Percentiles rank a stretch among this genome's conserved stretches.
Conservation (phyloP, 768 basidiomycete species). For the Leucosporidium scottii region DNA sequence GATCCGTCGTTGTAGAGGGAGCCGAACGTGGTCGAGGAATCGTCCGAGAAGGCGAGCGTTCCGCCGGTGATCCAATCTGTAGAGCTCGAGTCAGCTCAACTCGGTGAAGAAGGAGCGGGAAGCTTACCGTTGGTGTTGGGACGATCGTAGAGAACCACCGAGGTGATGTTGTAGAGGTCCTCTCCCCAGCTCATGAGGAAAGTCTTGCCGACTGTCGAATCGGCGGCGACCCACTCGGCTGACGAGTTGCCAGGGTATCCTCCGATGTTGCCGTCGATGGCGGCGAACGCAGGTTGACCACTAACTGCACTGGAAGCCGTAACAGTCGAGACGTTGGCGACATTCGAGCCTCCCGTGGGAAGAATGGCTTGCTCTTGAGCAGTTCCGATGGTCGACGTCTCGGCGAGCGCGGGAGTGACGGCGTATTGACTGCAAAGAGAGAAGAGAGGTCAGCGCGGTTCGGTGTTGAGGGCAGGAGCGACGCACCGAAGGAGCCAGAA, state of each 20-base stretch:
- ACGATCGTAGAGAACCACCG: conserved; percentile 29
- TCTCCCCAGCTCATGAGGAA: conserved; percentile 10
- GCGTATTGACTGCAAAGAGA: conserved; percentile 13
- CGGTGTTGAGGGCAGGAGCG: too few species aligned
- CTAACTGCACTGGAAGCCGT: conserved; percentile 4
- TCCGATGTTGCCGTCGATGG: conserved; percentile 24
- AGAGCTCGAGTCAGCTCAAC: too few species aligned
- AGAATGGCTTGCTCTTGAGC: neutral
- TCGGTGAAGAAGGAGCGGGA: too few species aligned
- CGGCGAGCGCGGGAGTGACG: conserved; percentile 11
- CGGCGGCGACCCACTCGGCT: conserved; percentile 19
- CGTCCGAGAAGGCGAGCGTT: conserved; percentile 15
- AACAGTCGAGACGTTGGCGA: conserved; percentile 8
- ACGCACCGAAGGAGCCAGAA: conserved; percentile 25
- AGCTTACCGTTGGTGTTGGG: neutral
- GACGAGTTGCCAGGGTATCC: conserved; percentile 29
- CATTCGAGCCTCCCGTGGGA: neutral
- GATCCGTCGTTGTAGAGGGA: conserved; percentile 27
- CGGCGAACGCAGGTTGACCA: conserved; percentile 6
- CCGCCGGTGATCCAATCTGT: conserved; percentile 23
- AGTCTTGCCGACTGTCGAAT: conserved; percentile 8
- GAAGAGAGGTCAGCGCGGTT: too few species aligned
- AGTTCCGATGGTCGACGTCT: neutral
- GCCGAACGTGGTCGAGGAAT: conserved; percentile 1
- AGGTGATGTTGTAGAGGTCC: neutral